A percentile compares a stretch with the other conserved stretches of the same genome.
Evolutionary conservation across 1,139 yeast species (phyloP).

Genomic region (Kurtzmaniella quercitrusa): DNA sequence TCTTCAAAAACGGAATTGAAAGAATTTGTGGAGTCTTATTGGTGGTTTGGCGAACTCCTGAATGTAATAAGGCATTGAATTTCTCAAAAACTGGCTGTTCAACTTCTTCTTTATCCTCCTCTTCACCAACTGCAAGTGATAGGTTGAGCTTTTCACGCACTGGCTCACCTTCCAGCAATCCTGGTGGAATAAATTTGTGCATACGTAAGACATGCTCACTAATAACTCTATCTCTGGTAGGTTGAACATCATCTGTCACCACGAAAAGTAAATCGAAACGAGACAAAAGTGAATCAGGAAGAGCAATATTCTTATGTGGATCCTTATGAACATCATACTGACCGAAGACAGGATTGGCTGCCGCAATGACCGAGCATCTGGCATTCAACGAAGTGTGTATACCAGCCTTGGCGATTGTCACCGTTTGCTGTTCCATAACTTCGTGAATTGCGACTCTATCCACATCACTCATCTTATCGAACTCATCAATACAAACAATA

Average conservation of each 20-base stretch:
- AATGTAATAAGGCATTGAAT: conserved; percentile 77
- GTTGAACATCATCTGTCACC: conserved; percentile 92
- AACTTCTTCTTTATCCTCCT: conserved; percentile 44
- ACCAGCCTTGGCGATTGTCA: conserved; percentile 97
- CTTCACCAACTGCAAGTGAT: conserved; percentile 78
- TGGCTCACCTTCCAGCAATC: conserved; percentile 91
- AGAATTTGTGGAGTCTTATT: conserved; percentile 56
- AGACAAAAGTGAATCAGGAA: conserved; percentile 92
- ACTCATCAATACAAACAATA: conserved; percentile 96
- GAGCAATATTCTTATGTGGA: conserved; percentile 93
- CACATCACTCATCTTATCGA: conserved; percentile 94
- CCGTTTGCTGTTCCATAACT: conserved; percentile 99
- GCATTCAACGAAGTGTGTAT: conserved; percentile 96
- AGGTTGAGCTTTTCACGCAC: conserved; percentile 71
- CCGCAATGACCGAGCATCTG: conserved; percentile 95
- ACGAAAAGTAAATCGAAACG: conserved; percentile 96
- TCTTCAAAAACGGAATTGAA: conserved; percentile 81
- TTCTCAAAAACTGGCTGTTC: conserved; percentile 72
- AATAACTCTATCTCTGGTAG: conserved; percentile 76
- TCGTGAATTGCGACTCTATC: conserved; percentile 99
- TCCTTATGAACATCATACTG: conserved; percentile 95
- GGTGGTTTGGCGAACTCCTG: conserved; percentile 55
- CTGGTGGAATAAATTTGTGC: conserved; percentile 88
- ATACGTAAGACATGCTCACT: conserved; percentile 94
- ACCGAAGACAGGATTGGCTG: conserved; percentile 97